Percentiles rank a stretch among this genome's conserved stretches.
These are phyloP conservation scores for Quercus engelmannii DNA, from an alignment of 306 rosid species.

Conservation along the genomic window DNA sequence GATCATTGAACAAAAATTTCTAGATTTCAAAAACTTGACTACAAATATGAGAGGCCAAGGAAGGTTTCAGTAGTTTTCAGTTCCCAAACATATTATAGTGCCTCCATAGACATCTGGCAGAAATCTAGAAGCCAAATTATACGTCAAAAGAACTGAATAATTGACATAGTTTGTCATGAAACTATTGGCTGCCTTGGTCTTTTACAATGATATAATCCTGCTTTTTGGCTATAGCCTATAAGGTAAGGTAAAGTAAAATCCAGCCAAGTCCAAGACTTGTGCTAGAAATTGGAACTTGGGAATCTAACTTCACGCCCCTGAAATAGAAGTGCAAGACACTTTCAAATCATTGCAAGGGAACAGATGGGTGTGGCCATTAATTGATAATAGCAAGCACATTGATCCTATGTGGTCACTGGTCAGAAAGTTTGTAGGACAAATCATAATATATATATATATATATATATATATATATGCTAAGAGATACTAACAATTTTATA, in stretches of 20 bases:
- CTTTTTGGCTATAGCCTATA: background rate
- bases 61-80: background rate
- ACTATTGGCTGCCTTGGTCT: conserved; percentile 11
- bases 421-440: no score
- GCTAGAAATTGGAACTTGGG: no score
- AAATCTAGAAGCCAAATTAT: background rate
- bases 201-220: background rate
- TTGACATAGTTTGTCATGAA: background rate
- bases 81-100: background rate
- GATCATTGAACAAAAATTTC: no score
- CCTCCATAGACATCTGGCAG: conserved; percentile 25
- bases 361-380: no score
- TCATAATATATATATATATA: no score
- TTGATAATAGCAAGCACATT: no score
- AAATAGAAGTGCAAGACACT: no score
- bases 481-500: no score
- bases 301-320: no score
- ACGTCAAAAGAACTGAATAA: background rate
- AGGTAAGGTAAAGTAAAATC: background rate
- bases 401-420: no score
- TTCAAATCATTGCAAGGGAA: no score
- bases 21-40: background rate
- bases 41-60: background rate
- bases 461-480: no score
- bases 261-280: background rate